Base-by-base conservation (phyloP, 2,329 filamentous ascomycete genomes). In the Verticillium nonalfalfae region DNA sequence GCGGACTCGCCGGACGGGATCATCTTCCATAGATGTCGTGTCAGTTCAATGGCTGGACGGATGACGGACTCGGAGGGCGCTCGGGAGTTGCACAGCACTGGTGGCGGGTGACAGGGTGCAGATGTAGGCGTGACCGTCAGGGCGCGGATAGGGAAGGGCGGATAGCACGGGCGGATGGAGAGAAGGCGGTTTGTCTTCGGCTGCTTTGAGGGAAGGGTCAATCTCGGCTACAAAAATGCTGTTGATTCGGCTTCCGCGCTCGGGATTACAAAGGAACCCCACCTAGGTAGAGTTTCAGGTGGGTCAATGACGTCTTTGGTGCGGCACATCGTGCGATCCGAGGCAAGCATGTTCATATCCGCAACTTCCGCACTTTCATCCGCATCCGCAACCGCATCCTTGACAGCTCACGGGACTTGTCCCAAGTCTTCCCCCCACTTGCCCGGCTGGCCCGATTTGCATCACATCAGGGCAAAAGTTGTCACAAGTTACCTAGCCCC, bases 1-100 rank as follows among this genome's bases (percentile, higher is more conserved):
- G 54, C 73, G 72, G 57, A 70, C 58, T 40, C 62, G 60, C 56
- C 52, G 60, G 54, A 33, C 59, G 38, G 62, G 60, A 59, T 63
- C 62, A 60, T 57, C 64, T 5, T 65, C 59, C 64, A 65, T 65
- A 11, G 34, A 50, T 14, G 26, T 56, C 13, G 54, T 14, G 54
- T 21, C 45, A 52, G 26, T 52, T 21, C 45, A 52, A 18, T 36
- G 34, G 18, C 13, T 9, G 35, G 39, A 34, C 38, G 57, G 57
- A 33, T 18, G 57, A 18, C 45, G 45, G 45, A 52, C 18, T 21
- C 45, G 45, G 35, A 40, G 18, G 35, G 36, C 5, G 26, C 21
- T 36, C 57, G 57, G 57, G 9, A 35, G 26, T 50, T 34, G 26
- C 34, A 39, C 45, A 52, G 21, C n/a, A 52, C 45, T 52, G 45